Evolutionary conservation across 2,329 filamentous ascomycete species (phyloP), one percentile per base, ranked within the genome.

Genomic region (Fusarium sp.): DNA sequence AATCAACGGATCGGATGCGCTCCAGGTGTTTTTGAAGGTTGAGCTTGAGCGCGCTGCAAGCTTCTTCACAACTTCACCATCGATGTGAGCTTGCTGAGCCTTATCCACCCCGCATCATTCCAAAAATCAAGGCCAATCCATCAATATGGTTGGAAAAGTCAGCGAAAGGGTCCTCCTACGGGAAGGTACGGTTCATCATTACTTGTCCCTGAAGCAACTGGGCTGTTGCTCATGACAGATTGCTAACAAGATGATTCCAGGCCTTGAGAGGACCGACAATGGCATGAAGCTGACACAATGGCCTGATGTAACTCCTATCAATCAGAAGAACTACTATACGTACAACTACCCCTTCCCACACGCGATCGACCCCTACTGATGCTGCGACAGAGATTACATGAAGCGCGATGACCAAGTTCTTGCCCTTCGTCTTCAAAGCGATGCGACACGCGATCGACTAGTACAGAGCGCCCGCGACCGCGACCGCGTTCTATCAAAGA

Each of bases 281-380:
- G 94, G 95, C 82, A 95, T 99, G 91, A 96, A 94, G 78, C 89
- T 96, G 78, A 93, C 94, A 49, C 97, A 88, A 79, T 99, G 96
- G 95, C 95, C 96, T 12, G 92, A 96, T 77, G 90, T 97, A 61
- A 87, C 89, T 45, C 93, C 96, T 76, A 99, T 99, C 82, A 99
- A 99, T 79, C 96, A 99, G 81, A 99, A 99, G 84, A 99, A 99
- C 81, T 99, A 99, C 81, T 98, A 98, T 80, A 97, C 94, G 93
- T 96, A 86, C 67, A 32, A 41, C 24, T 40, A 27, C 45, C 29
- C 49, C 34, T 53, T 20, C 25, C 20, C 12, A 54, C 24, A 29
- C 42, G 44, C 57, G 47, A 53, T 22, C 24, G 37, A 27, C 18
- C 11, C 44, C 30, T 61, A 41, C 70, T 77, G 54, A 76, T 67